These are phyloP conservation scores for Cordyceps tenuipes DNA, from an alignment of 2,329 filamentous ascomycete genomes.

Conservation along the genomic window DNA sequence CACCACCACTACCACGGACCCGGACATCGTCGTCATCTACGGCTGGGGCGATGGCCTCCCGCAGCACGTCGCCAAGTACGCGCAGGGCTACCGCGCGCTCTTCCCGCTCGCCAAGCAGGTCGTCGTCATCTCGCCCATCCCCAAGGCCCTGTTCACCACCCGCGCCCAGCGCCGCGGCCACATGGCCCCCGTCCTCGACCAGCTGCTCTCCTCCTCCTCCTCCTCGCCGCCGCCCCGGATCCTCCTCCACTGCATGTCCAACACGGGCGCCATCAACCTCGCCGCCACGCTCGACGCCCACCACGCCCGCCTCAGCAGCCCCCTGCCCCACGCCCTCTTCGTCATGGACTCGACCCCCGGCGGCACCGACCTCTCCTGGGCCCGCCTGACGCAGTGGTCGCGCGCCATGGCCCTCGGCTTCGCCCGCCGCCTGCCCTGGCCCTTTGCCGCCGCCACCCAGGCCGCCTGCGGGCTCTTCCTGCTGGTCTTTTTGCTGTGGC, in stretches of 20 bases:
- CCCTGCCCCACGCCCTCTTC: conserved; percentile 40
- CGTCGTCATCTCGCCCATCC: conserved; percentile 41
- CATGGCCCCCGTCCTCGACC: conserved; percentile 38
- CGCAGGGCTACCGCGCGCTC: conserved; percentile 40
- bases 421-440: conserved; percentile 39
- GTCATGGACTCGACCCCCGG: conserved; percentile 48
- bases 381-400: conserved; percentile 37
- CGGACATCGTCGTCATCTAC: conserved; percentile 43
- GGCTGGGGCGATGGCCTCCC: conserved; percentile 50
- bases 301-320: conserved; percentile 25
- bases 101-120: conserved; percentile 44
- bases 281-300: conserved; percentile 42
- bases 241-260: conserved; percentile 48
- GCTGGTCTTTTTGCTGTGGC: conserved; percentile 26
- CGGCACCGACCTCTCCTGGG: conserved; percentile 30
- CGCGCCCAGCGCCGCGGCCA: conserved; percentile 34
- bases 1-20: conserved; percentile 21
- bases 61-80: conserved; percentile 48
- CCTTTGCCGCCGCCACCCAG: conserved; percentile 39
- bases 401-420: conserved; percentile 44
- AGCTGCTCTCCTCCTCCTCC: conserved; percentile 20
- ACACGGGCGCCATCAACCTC: conserved; percentile 47
- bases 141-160: conserved; percentile 35
- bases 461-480: conserved; percentile 37
- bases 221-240: conserved; percentile 20